These are phyloP conservation scores for Corymbia maculata DNA, from an alignment of 345 rosid species.

Conservation along the genomic window DNA sequence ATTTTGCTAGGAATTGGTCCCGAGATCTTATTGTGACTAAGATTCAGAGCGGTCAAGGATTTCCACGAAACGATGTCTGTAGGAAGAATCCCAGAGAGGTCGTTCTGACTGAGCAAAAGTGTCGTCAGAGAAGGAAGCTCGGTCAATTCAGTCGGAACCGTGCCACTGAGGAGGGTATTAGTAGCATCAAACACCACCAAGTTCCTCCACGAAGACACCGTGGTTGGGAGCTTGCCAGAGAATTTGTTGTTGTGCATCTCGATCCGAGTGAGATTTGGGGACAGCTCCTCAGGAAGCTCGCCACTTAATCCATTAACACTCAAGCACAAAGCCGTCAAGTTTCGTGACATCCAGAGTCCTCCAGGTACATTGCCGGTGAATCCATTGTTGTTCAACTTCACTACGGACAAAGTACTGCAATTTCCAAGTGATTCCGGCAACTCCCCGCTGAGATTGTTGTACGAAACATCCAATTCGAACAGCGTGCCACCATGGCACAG, in stretches of 20 bases:
- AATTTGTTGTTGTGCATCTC: constrained; percentile 38
- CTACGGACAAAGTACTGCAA: constrained; percentile 14
- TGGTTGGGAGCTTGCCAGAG: constrained; percentile 30
- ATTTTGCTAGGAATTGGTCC: constrained; percentile 35
- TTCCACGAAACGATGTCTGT: constrained; percentile 33
- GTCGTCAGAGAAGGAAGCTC: constrained; percentile 16
- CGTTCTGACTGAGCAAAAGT: constrained; percentile 41
- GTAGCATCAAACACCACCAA: constrained; percentile 31
- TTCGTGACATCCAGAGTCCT: constrained; percentile 33
- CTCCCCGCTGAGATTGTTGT: constrained; percentile 41
- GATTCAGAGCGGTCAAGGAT: constrained; percentile 17
- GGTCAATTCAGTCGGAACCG: constrained; percentile 32
- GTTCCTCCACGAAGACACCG: constrained; percentile 19
- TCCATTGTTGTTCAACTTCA: constrained; percentile 10
- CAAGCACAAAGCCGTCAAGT: constrained; percentile 6
- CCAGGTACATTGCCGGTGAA: constrained; percentile 34
- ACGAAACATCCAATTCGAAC: constrained; percentile 21
- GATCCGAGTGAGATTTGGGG: constrained; percentile 16
- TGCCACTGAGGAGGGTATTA: constrained; percentile 34
- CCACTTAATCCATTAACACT: constrained; percentile 31
- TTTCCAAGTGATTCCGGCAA: constrained; percentile 41
- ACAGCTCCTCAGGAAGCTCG: constrained; percentile 30
- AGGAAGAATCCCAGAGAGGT: constrained; percentile 38
- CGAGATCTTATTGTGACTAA: constrained; percentile 34
- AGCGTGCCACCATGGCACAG: constrained; percentile 35